These are phyloP conservation scores for Termitomyces eurrhizus DNA, from an alignment of 768 basidiomycete genomes.

Conservation along the genomic window DNA sequence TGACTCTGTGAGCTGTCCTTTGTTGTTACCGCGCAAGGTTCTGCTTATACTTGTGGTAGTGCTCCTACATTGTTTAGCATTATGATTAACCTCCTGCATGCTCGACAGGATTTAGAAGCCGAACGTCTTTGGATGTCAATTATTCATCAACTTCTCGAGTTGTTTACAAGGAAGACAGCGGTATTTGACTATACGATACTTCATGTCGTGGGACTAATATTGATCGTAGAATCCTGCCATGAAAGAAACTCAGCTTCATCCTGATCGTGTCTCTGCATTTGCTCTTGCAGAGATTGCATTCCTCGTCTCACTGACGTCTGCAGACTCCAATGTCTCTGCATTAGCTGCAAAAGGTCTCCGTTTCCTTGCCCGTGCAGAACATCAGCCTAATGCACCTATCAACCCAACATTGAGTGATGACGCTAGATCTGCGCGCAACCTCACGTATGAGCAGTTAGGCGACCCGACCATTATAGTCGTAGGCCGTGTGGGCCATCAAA, in stretches of 20 bases:
- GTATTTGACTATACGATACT: slow-evolving; percentile 27
- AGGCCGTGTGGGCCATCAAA: slow-evolving; percentile 78
- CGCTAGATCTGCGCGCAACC: slow-evolving; percentile 63
- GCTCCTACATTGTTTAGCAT: slow-evolving; percentile 45
- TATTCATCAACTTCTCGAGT: slow-evolving; percentile 54
- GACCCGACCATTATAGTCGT: slow-evolving; percentile 69
- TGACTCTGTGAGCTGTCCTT: slow-evolving; percentile 37
- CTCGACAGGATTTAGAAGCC: slow-evolving; percentile 55
- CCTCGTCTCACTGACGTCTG: slow-evolving; percentile 66
- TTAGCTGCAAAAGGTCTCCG: slow-evolving; percentile 68
- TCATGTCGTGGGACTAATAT: not conserved
- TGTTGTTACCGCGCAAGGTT: not conserved
- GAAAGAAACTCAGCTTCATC: slow-evolving; percentile 45
- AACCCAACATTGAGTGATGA: slow-evolving; percentile 52
- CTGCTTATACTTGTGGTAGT: slow-evolving; percentile 23
- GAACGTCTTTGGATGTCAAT: slow-evolving; percentile 71
- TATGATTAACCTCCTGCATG: slow-evolving; percentile 51
- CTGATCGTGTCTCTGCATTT: slow-evolving; percentile 58
- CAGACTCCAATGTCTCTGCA: slow-evolving; percentile 61
- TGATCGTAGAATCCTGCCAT: slow-evolving; percentile 26
- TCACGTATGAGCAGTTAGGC: slow-evolving; percentile 75
- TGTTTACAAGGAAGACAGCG: slow-evolving; percentile 46
- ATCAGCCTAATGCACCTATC: slow-evolving; percentile 52
- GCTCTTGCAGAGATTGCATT: slow-evolving; percentile 70
- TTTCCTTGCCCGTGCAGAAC: slow-evolving; percentile 62